phyloP scores from a whole-genome alignment of 768 basidiomycete genomes.

The Crepidotus variabilis region DNA sequence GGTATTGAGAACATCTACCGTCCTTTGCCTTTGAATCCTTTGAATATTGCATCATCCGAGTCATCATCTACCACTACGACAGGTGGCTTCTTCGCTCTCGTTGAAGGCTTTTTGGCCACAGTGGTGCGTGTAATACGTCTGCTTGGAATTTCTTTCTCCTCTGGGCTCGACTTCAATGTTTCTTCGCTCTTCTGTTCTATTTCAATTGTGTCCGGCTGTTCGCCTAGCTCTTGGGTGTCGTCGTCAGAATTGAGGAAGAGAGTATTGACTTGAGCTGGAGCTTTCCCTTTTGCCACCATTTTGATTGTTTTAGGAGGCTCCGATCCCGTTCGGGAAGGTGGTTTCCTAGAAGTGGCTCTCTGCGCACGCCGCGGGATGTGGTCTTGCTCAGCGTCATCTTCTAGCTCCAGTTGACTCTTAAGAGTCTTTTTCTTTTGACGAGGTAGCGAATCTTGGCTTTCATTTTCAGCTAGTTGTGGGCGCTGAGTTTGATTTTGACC shows the following conservation, averaged over 20 bases:
- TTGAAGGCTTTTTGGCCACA: slow-evolving; percentile 13
- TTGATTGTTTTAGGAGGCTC: slow-evolving; percentile 17
- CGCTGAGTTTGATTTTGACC: slow-evolving; percentile 2
- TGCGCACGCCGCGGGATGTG: slow-evolving; percentile 4
- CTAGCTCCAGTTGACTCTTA: background rate
- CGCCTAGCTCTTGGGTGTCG: slow-evolving; percentile 27
- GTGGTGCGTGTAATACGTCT: slow-evolving; percentile 18
- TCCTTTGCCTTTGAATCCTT: slow-evolving; percentile 42
- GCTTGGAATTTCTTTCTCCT: slow-evolving; percentile 13
- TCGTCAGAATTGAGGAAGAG: slow-evolving; percentile 54
- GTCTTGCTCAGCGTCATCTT: background rate
- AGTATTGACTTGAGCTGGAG: slow-evolving; percentile 31
- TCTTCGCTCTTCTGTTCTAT: slow-evolving; percentile 21
- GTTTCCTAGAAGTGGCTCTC: slow-evolving; percentile 20
- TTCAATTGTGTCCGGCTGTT: background rate
- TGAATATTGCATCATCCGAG: slow-evolving; percentile 69
- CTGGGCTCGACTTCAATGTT: slow-evolving; percentile 23
- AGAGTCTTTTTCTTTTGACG: background rate
- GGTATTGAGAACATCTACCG: background rate
- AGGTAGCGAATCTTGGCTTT: background rate
- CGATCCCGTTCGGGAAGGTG: slow-evolving; percentile 24
- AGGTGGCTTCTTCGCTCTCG: slow-evolving; percentile 26
- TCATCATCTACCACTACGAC: slow-evolving; percentile 56
- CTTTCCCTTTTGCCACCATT: slow-evolving; percentile 16
- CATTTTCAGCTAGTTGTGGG: background rate